Evolutionary conservation across 2,329 filamentous ascomycete genomes (phyloP).

Genomic region (Cladosporium sp.): DNA sequence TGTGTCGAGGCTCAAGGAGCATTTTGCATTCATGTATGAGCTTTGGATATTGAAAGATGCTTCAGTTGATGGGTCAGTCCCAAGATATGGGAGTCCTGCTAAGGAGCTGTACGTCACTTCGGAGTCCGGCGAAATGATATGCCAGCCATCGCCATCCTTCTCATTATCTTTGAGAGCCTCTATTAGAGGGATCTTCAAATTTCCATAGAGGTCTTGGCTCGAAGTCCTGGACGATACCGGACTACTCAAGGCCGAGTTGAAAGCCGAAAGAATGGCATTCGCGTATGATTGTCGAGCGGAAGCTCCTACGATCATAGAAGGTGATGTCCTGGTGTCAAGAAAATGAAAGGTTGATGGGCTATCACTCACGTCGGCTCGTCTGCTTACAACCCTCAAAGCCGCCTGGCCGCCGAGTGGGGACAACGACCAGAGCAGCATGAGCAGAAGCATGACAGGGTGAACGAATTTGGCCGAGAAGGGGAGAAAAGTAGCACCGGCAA

Average conservation of each 20-base stretch:
- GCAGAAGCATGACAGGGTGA: neutral
- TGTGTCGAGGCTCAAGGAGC: neutral
- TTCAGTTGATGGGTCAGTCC: neutral
- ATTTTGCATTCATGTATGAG: neutral
- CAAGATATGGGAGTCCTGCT: neutral
- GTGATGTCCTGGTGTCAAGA: neutral
- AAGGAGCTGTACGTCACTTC: neutral
- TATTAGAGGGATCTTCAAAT: constrained; percentile 17
- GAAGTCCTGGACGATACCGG: constrained; percentile 15
- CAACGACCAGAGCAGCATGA: constrained; percentile 11
- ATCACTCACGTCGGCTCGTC: constrained; percentile 1
- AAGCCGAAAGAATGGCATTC: neutral
- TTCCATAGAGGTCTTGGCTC: constrained; percentile 16
- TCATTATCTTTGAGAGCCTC: constrained; percentile 16
- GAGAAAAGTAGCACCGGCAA: constrained; percentile 12
- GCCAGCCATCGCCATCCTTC: constrained; percentile 14
- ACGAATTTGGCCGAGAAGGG: constrained; percentile 13
- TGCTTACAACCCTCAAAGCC: constrained; percentile 12
- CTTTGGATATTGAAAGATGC: neutral
- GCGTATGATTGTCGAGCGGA: neutral
- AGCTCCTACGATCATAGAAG: neutral
- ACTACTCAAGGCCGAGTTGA: constrained; percentile 12
- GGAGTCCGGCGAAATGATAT: neutral
- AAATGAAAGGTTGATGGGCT: neutral
- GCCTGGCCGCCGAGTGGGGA: constrained; percentile 9